A percentile compares a stretch with the other conserved stretches of the same genome.
Conservation (phyloP, 140 eudicot species). For the Oenanthe javanica region DNA sequence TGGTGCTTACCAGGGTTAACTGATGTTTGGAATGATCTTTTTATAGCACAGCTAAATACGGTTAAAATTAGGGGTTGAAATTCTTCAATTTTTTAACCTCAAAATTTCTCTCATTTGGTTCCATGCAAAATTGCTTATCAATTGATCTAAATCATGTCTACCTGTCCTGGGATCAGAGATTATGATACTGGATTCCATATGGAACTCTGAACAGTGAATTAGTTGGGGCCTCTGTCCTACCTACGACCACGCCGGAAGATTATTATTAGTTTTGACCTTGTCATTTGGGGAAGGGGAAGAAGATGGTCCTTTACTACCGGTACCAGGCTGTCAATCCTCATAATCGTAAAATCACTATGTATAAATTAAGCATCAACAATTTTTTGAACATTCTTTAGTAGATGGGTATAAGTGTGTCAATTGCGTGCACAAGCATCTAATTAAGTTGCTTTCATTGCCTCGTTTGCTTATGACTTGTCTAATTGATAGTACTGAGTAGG, state of each 20-base stretch:
- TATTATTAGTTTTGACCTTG: not conserved
- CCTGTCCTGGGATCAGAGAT: not conserved
- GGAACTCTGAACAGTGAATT: not conserved
- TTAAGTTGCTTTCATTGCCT: too few species aligned
- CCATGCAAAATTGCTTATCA: not conserved
- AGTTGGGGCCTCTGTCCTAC: not conserved
- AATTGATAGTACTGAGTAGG: too few species aligned
- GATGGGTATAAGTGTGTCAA: not conserved
- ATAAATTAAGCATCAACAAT: not conserved
- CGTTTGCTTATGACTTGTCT: too few species aligned
- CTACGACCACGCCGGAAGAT: not conserved
- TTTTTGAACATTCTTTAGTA: not conserved
- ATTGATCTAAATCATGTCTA: not conserved
- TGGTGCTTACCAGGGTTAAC: conserved; percentile 99
- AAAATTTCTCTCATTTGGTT: not conserved
- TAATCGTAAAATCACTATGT: not conserved
- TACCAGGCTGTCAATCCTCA: not conserved
- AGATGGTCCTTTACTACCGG: not conserved
- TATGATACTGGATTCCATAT: not conserved
- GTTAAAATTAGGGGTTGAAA: conserved; percentile 21
- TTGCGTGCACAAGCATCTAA: too few species aligned
- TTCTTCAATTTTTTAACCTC: not conserved
- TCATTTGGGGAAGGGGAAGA: not conserved
- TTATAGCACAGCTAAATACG: conserved; percentile 40
- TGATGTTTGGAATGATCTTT: conserved; percentile 91